Evolutionary conservation across 768 basidiomycete genomes (phyloP).

Genomic region (Lanmaoa pseudosensibilis): DNA sequence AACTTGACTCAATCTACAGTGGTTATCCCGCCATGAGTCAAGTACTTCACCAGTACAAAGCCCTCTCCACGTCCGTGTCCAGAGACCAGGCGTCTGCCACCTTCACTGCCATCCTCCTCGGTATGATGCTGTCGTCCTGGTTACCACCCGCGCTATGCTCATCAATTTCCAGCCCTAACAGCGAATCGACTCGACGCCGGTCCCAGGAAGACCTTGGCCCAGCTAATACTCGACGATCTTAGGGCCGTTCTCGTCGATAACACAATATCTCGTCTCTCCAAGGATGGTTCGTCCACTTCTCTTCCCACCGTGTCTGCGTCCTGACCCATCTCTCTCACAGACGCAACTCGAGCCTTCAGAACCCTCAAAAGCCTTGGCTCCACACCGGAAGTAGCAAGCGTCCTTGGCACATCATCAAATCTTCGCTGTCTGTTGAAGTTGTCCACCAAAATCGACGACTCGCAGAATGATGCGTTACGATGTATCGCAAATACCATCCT

Average conservation of each 20-base stretch:
- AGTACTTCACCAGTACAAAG: conserved; percentile 17
- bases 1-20: background rate
- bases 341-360: conserved; percentile 63
- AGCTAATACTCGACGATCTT: conserved; percentile 60
- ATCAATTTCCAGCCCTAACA: conserved; percentile 13
- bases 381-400: conserved; percentile 63
- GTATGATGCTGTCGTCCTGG: conserved; percentile 12
- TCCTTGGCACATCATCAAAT: conserved; percentile 55
- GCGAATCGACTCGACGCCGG: conserved; percentile 34
- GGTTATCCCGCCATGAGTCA: conserved; percentile 14
- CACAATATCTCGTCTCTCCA: conserved; percentile 48
- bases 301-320: background rate
- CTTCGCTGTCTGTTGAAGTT: conserved; percentile 56
- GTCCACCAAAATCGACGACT: conserved; percentile 53
- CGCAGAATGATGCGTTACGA: conserved; percentile 67
- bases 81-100: conserved; percentile 1
- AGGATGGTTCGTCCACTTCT: conserved; percentile 48
- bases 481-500: conserved; percentile 80
- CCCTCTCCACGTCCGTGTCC: conserved; percentile 15
- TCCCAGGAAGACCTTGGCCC: conserved; percentile 56
- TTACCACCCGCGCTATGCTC: conserved; percentile 8
- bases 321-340: conserved; percentile 38
- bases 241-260: conserved; percentile 35
- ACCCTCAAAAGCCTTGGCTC: conserved; percentile 77
- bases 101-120: conserved; percentile 16